These are phyloP conservation scores for Xylaria sp. DNA, from an alignment of 495 filamentous ascomycete species.

Conservation along the genomic window DNA sequence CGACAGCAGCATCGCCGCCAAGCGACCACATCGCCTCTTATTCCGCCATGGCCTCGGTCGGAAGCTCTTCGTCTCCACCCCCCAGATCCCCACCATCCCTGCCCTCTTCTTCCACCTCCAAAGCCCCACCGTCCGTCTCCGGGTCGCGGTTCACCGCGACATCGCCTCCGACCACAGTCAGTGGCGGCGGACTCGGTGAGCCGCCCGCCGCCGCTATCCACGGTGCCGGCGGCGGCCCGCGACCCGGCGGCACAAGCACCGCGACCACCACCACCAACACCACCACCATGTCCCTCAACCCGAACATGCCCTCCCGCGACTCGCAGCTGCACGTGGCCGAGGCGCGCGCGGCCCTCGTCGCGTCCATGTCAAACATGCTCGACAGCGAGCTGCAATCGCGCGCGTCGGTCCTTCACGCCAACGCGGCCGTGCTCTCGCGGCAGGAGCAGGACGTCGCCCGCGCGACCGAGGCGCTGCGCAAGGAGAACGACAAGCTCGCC, in stretches of 20 bases:
- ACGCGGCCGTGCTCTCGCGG: conserved; percentile 69
- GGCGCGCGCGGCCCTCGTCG: conserved; percentile 77
- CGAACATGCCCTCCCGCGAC: conserved; percentile 40
- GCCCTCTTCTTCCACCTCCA: conserved; percentile 26
- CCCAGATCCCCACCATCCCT: conserved; percentile 22
- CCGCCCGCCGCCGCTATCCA: conserved; percentile 16
- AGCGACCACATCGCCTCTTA: conserved; percentile 10
- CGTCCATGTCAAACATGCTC: conserved; percentile 77
- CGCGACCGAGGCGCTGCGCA: conserved; percentile 69
- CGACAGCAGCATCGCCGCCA: conserved; percentile 13
- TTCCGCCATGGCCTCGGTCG: conserved; percentile 14
- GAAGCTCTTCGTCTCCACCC: conserved; percentile 21
- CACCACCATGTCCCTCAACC: conserved; percentile 32
- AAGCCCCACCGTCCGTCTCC: conserved; percentile 24
- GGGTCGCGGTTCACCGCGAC: conserved; percentile 29
- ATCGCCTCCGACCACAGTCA: conserved; percentile 25
- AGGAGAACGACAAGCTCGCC: conserved; percentile 73
- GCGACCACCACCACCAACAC: conserved; percentile 26
- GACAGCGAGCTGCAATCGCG: conserved; percentile 75
- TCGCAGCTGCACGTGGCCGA: conserved; percentile 61
- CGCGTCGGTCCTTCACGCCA: conserved; percentile 76
- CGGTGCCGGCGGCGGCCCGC: conserved; percentile 29
- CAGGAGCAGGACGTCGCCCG: conserved; percentile 75
- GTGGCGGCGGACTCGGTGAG: conserved; percentile 15
- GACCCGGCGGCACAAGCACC: conserved; percentile 19